Percentiles rank a stretch among this genome's conserved stretches.
Conservation (phyloP, 1,284 basidiomycete genomes). For the Boletus semigastroideus region DNA sequence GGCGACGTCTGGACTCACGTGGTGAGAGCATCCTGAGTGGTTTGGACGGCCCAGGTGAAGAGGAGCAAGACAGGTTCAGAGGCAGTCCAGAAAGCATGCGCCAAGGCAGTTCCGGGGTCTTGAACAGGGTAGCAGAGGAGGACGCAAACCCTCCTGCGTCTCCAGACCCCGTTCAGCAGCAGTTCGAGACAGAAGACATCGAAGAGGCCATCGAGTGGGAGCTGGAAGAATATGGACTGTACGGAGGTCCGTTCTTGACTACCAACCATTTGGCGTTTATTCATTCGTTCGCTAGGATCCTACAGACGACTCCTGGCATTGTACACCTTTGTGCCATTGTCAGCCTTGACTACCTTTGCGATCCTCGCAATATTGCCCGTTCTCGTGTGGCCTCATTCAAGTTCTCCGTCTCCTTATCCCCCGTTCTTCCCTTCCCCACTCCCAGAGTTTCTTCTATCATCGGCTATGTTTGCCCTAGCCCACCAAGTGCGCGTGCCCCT, state of each 20-base stretch:
- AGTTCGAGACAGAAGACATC: slow-evolving; percentile 27
- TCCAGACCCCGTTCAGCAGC: slow-evolving; percentile 1
- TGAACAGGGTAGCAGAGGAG: slow-evolving; percentile 49
- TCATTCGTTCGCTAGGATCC: slow-evolving; percentile 47
- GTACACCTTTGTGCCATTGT: slow-evolving; percentile 58
- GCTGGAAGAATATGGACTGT: slow-evolving; percentile 58
- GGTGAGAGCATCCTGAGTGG: slow-evolving; percentile 35
- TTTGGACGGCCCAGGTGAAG: slow-evolving; percentile 26
- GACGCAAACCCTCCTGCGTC: slow-evolving; percentile 16
- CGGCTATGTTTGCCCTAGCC: slow-evolving; percentile 59
- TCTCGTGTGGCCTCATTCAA: slow-evolving; percentile 42
- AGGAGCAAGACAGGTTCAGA: slow-evolving; percentile 23
- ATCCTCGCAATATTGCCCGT: slow-evolving; percentile 49
- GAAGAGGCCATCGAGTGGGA: slow-evolving; percentile 50
- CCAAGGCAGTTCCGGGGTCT: slow-evolving; percentile 32
- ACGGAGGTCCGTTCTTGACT: slow-evolving; percentile 44
- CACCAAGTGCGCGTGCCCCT: slow-evolving; percentile 56
- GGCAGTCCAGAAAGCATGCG: slow-evolving; percentile 36
- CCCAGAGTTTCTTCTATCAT: slow-evolving; percentile 56
- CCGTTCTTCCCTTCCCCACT: slow-evolving; percentile 56
- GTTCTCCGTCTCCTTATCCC: slow-evolving; percentile 39
- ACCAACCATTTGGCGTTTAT: too few relatives aligned
- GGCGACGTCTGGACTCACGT: slow-evolving; percentile 33
- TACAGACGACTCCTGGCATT: slow-evolving; percentile 50
- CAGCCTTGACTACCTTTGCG: slow-evolving; percentile 46